A percentile compares a stretch with the other conserved stretches of the same genome.
Evolutionary conservation across 1,284 basidiomycete genomes (phyloP).

Genomic region (Ceratobasidium sp.): DNA sequence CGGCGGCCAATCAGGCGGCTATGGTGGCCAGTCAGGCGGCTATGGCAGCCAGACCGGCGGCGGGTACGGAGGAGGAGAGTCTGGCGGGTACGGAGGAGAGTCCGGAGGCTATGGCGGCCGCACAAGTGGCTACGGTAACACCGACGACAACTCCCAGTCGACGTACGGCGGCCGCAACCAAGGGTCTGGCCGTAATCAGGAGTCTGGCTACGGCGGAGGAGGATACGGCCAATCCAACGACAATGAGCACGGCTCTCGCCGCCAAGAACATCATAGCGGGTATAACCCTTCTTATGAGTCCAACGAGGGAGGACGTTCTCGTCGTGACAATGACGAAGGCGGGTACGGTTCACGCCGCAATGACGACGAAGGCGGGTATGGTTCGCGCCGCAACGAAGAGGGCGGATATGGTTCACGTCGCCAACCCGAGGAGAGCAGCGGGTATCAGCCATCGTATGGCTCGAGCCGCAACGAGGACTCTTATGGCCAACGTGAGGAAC

Average conservation of each 20-base stretch:
- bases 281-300: slow-evolving; percentile 41
- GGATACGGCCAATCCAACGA: slow-evolving; percentile 53
- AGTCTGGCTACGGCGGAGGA: slow-evolving; percentile 52
- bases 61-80: slow-evolving; percentile 25
- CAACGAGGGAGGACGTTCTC: slow-evolving; percentile 15
- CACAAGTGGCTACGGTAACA: slow-evolving; percentile 12
- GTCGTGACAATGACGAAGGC: slow-evolving; percentile 1
- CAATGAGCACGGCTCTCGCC: slow-evolving; percentile 33
- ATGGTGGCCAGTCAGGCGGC: slow-evolving; percentile 24
- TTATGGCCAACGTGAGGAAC: slow-evolving; percentile 23
- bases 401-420: slow-evolving; percentile 21
- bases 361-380: slow-evolving; percentile 17
- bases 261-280: slow-evolving; percentile 25
- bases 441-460: neutral
- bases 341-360: slow-evolving; percentile 14
- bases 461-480: neutral
- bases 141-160: slow-evolving; percentile 28
- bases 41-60: slow-evolving; percentile 31
- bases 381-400: slow-evolving; percentile 26
- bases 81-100: slow-evolving; percentile 4
- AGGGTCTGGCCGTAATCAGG: slow-evolving; percentile 18
- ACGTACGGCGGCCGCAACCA: slow-evolving; percentile 13
- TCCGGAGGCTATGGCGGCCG: slow-evolving; percentile 33
- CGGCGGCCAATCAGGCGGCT: slow-evolving; percentile 12
- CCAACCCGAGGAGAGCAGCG: neutral